A percentile compares a stretch with the other conserved stretches of the same genome.
Conservation (phyloP, 306 rosid species). For the Lithocarpus polystachyus region DNA sequence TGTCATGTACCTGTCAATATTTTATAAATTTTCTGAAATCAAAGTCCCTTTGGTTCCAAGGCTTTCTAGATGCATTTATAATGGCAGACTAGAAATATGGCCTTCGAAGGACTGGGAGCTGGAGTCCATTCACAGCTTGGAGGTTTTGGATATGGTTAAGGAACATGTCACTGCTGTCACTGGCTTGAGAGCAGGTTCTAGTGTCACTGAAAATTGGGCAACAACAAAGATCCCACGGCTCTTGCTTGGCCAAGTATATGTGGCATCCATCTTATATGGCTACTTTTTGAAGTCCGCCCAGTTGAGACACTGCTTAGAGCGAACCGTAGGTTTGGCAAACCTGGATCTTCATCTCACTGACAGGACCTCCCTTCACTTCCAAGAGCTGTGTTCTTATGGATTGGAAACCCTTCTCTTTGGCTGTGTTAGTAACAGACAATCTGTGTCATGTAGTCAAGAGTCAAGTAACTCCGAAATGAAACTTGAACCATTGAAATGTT, state of each 20-base stretch:
- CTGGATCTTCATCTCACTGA: slow-evolving; percentile 44
- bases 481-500: slow-evolving; percentile 53
- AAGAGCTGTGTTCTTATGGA: slow-evolving; percentile 41
- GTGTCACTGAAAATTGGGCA: slow-evolving; percentile 89
- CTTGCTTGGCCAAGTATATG: slow-evolving; percentile 55
- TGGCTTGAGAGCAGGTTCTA: slow-evolving; percentile 77
- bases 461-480: slow-evolving; percentile 36
- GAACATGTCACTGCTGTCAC: slow-evolving; percentile 72
- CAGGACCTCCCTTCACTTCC: slow-evolving; percentile 34
- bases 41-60: slow-evolving; percentile 80
- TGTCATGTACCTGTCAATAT: slow-evolving; percentile 74
- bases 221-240: slow-evolving; percentile 55
- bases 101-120: slow-evolving; percentile 96
- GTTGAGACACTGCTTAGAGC: slow-evolving; percentile 65
- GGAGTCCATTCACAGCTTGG: slow-evolving; percentile 71
- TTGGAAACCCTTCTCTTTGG: slow-evolving; percentile 47
- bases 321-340: slow-evolving; percentile 41
- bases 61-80: slow-evolving; percentile 76
- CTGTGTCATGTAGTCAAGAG: slow-evolving; percentile 30
- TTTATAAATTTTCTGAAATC: slow-evolving; percentile 82
- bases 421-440: slow-evolving; percentile 27
- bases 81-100: slow-evolving; percentile 83
- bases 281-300: slow-evolving; percentile 84
- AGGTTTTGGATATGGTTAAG: slow-evolving; percentile 73
- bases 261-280: slow-evolving; percentile 80